phyloP scores from a whole-genome alignment of 1,284 basidiomycete species.

The Porodaedalea pini region DNA sequence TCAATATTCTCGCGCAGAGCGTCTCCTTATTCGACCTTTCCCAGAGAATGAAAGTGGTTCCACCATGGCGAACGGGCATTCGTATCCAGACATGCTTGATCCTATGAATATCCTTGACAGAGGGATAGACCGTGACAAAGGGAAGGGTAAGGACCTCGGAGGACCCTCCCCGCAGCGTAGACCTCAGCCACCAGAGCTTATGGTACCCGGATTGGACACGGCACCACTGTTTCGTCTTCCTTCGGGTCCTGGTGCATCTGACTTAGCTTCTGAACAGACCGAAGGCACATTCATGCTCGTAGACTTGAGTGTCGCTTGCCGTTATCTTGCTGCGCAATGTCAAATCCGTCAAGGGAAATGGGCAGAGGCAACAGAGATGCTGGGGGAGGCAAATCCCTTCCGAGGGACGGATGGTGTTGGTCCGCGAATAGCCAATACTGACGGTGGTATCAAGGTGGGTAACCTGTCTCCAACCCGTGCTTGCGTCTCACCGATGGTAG shows the following conservation, averaged over 20 bases:
- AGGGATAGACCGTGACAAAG: conserved; percentile 36
- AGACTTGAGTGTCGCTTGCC: conserved; percentile 88
- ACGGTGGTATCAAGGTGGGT: conserved; percentile 82
- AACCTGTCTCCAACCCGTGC: background rate
- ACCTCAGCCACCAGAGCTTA: conserved; percentile 8
- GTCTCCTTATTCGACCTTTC: conserved; percentile 84
- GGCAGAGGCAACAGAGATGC: conserved; percentile 88
- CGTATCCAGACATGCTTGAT: conserved; percentile 29
- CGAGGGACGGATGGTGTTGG: conserved; percentile 55
- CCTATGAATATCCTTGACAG: conserved; percentile 21
- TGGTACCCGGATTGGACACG: conserved; percentile 9
- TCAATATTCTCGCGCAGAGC: conserved; percentile 92
- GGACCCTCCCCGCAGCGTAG: conserved; percentile 37
- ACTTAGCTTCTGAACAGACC: conserved; percentile 56
- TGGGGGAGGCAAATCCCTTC: conserved; percentile 90
- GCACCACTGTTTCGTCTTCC: conserved; percentile 39
- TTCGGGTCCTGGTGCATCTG: conserved; percentile 62
- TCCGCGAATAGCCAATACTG: conserved; percentile 66
- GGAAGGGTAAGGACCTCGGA: conserved; percentile 52
- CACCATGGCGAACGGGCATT: conserved; percentile 42
- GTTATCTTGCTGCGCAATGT: conserved; percentile 93
- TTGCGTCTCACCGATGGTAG: conserved; percentile 36
- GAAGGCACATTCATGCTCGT: conserved; percentile 74
- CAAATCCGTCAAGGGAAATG: conserved; percentile 92
- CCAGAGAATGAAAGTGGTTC: conserved; percentile 39